Evolutionary conservation across 306 rosid species (phyloP), one percentile per base, ranked within the genome.

Genomic region (Neltuma alba): DNA sequence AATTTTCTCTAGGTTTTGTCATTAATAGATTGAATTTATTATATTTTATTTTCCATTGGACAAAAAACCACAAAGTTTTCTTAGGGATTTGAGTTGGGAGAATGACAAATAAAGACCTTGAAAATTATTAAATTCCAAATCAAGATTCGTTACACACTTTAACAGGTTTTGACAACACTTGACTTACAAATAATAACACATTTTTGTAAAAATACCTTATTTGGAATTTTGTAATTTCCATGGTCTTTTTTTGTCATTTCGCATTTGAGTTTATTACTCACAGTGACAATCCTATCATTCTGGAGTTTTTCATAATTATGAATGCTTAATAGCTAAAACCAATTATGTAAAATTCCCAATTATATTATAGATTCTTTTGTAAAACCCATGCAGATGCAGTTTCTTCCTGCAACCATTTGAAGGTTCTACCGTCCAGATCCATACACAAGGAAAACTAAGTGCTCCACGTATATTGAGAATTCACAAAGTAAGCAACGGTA

Each of bases 391-490:
- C 94, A 93, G 98, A 85, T 93, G 98, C 88, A 93, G 94, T 82
- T 93, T 93, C 88, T 91, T 80, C 82, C 89, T 93, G 83, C 97
- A 91, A 83, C 88, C 98, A 47, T 89, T 87, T 45, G 97, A 93
- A 85, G 97, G 94, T 79, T 88, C 97, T 52, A 73, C 85, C 55
- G 83, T 87, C 50, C 96, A 86, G 88, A 85, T 85, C 82, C 87
- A 86, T 64, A 86, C 92, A 15, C 97, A 91, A 87, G 97, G 97
- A 68, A 93, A 93, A 81, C 85, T 93, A 65, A 93, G 98, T 74
- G 98, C 97, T 58, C 98, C 98, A 76, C 97, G 98, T 76, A 93
- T 93, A 62, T 86, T 89, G 88, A 86, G 94, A 87, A 87, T 92
- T 76, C 92, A 91, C 68, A 93, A 93, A 84, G 98, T 93, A 84